Evolutionary conservation across 768 basidiomycete genomes (phyloP), one percentile per base, ranked within the genome.

Genomic region (Russula abietina): DNA sequence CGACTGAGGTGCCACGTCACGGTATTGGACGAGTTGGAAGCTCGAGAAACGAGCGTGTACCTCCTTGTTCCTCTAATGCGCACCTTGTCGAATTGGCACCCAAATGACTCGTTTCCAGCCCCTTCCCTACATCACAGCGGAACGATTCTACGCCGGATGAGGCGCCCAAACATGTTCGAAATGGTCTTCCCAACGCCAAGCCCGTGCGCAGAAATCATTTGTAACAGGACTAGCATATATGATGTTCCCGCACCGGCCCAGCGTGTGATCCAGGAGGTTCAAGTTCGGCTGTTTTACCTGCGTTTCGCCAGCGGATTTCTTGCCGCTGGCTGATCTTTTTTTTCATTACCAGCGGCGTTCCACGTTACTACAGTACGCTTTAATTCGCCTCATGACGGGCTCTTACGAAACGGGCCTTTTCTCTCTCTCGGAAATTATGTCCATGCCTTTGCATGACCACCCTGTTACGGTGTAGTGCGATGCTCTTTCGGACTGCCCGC

Each of bases 401-500:
- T 10, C 19, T 53, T 43, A 43, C 51, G 17, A 19, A 38, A 36
- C 1, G 41, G 41, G 6, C 19, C 28, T 2, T 30, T 14, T 54
- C 26, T n/a, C 43, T 54, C 26, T n/a, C 43, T 41, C 17, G 48
- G 54, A 39, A 26, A 50, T 51, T 24, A 41, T 16, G 9, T 38
- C 50, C 26, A 46, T n/a, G n/a, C 51, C 43, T 22, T 43, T 39
- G 19, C n/a, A 39, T 30, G 28, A 16, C 41, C 28, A 30, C 30
- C 17, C 8, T 48, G 14, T 28, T 36, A 7, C 8, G 39, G 30
- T 1, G 30, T 22, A 36, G 55, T 39, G 26, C 28, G 1, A 45
- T 48, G 50, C 28, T 41, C 39, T 41, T 58, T 53, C 61, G 51
- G 61, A 62, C 43, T 53, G 43, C 36, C 48, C 61, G 61, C 33